Base-by-base conservation (phyloP, 495 filamentous ascomycete species). In the Penicillium coffeae region DNA sequence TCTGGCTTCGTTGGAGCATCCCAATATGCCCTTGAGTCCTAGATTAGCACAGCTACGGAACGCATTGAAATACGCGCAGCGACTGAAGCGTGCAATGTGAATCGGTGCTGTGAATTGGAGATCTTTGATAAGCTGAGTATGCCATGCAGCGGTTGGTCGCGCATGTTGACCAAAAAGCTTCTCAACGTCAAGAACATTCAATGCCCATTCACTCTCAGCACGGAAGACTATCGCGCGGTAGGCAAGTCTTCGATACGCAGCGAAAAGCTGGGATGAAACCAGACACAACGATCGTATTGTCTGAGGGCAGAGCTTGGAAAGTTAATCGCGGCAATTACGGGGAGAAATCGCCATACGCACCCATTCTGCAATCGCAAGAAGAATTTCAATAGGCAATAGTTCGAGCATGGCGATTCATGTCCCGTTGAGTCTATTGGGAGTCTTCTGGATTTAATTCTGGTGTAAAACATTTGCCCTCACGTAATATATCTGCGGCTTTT, bases 171-270 rank as follows among this genome's bases (percentile, higher is more conserved):
- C 14, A 27, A 55, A 50, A 43, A 47, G 51, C 4, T 36, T 8
- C 10, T 51, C 47, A 21, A 51, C 16, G 16, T 55, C 21, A 7
- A 47, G 12, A 2, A 47, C 42, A 47, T 55, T 55, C 10, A 55
- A 25, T n/a, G 49, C 42, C 34, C 34, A 47, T 34, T 52, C 49
- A 20, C 35, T 52, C 9, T 25, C 25, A 27, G 52, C 43, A 38
- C 25, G 27, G 15, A 55, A 51, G 6, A 18, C 27, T 14, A 50
- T 12, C 0, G 16, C 34, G 21, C 43, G 47, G 38, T 55, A 55
- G 2, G 32, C 3, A 0, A 25, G 27, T 8, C 47, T 47, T 10
- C 35, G 33, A 13, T 50, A 25, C 20, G 37, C 15, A 2, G 36
- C 5, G 32, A 42, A 38, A 3, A 55, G 15, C 13, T 30, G 38